These are phyloP conservation scores for Gymnopilus dilepis DNA, from an alignment of 768 basidiomycete species.

Conservation along the genomic window DNA sequence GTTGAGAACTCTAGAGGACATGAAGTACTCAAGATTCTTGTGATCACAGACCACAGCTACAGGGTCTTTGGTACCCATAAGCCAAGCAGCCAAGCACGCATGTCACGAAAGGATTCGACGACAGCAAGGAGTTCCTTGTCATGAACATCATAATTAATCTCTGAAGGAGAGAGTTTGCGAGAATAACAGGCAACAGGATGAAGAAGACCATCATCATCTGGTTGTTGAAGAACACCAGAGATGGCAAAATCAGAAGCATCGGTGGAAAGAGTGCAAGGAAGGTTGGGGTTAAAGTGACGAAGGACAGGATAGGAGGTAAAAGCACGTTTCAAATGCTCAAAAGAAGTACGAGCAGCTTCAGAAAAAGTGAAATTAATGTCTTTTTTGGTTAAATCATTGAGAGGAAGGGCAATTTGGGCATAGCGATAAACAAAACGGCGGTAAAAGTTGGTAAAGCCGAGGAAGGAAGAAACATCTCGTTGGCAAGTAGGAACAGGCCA, in stretches of 20 bases:
- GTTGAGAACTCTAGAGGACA: constrained; percentile 42
- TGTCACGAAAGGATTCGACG: constrained; percentile 40
- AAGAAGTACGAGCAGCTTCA: constrained; percentile 21
- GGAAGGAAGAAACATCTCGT: constrained; percentile 43
- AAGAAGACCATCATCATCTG: constrained; percentile 29
- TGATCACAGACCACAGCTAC: constrained; percentile 37
- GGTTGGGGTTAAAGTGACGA: constrained; percentile 34
- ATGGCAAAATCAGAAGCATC: constrained; percentile 43
- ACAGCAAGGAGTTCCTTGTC: constrained; percentile 59
- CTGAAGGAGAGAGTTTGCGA: constrained; percentile 32
- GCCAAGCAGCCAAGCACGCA: constrained; percentile 39
- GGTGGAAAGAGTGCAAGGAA: constrained; percentile 31
- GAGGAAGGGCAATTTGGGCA: constrained; percentile 35
- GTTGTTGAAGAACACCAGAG: constrained; percentile 36
- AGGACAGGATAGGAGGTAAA: constrained; percentile 39
- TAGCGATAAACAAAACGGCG: constrained; percentile 44
- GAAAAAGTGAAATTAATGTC: constrained; percentile 22
- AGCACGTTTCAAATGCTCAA: constrained; percentile 30
- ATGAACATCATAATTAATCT: constrained; percentile 56
- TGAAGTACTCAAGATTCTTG: constrained; percentile 52
- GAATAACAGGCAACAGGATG: constrained; percentile 49
- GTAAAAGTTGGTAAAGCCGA: constrained; percentile 54
- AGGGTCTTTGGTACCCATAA: constrained; percentile 31
- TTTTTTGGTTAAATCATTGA: constrained; percentile 28
- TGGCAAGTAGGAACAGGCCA: constrained; percentile 36